Base-by-base conservation (phyloP, 139 green algal genomes). In the Tetraselmis chui region DNA sequence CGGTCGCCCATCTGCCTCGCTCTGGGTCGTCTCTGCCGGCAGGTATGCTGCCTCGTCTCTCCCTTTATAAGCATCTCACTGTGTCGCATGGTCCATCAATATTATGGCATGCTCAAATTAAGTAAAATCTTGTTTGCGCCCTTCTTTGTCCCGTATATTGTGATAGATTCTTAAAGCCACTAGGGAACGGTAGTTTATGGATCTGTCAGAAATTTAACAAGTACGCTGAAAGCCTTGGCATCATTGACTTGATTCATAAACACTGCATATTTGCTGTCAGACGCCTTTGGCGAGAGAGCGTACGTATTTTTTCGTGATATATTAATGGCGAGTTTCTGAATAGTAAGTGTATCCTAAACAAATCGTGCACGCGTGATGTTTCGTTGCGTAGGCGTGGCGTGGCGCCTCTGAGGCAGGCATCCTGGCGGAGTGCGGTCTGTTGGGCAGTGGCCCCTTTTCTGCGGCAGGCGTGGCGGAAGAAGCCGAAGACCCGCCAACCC, bases 1-100 rank as follows among this genome's bases (percentile, higher is more conserved):
- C 85, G 91, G 0, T 28, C 84, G 0, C 30, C 85, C 75, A 92
- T 96, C 23, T 90, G 88, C 80, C 28, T 79, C 1, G 91, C 87
- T 18, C 85, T 97, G 27, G 76, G 89, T 5, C 83, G 84, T 2
- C 30, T 93, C 30, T 90, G 83, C 45, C 31, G 74, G 2, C 88
- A 94, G 85, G 74, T 77, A 30, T 11, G 26, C 74, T 77, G 26
- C 30, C 29, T 80, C 76, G 28, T 80, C 79, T 5, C 45, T 5
- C 11, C 45, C 45, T 67, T 18, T 18, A 5, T 25, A 18, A 5
- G 18, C 18, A 5, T 67, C 45, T 18, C 18, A 18, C 11, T 18
- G 45, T 67, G 45, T 18, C 11, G 5, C 18, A 67, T 67, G 11
- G 18, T 5, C 5, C 45, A 67, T 18, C 18, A 18, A 5, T 67